Percentiles rank a stretch among this genome's conserved stretches.
These are phyloP conservation scores for Xylariaceae sp. DNA, from an alignment of 2,329 filamentous ascomycete species.

Conservation along the genomic window DNA sequence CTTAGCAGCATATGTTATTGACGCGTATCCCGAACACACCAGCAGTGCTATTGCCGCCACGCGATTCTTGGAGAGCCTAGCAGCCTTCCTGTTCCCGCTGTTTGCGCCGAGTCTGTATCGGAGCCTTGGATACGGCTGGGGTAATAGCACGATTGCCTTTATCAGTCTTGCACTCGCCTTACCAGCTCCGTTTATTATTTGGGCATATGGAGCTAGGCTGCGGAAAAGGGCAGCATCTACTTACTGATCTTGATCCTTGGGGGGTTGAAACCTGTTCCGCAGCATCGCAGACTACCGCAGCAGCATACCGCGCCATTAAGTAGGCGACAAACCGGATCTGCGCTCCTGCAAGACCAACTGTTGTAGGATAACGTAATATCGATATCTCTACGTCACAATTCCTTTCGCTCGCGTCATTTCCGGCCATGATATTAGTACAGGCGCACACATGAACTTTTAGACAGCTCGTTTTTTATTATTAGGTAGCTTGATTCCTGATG, in stretches of 20 bases:
- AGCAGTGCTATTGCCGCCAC: conserved; percentile 55
- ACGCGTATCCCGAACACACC: conserved; percentile 54
- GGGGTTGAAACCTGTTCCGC: not conserved
- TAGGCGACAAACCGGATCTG: not conserved
- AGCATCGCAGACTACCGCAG: not conserved
- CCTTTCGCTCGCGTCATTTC: no score
- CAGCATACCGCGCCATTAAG: not conserved
- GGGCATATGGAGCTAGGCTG: conserved; percentile 50
- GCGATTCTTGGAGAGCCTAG: conserved; percentile 53
- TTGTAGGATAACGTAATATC: no score
- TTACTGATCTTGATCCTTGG: conserved; percentile 6
- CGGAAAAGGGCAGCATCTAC: conserved; percentile 35
- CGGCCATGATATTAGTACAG: no score
- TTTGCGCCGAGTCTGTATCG: conserved; percentile 53
- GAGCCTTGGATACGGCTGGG: conserved; percentile 50
- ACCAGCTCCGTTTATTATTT: conserved; percentile 53
- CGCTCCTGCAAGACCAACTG: not conserved
- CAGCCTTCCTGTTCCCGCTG: conserved; percentile 57
- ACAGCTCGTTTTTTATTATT: no score
- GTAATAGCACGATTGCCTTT: conserved; percentile 51
- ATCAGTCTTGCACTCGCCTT: conserved; percentile 49
- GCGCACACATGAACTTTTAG: no score
- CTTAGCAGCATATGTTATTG: conserved; percentile 50
- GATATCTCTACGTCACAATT: no score
- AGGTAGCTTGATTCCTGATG: no score